phyloP scores from a whole-genome alignment of 2,329 filamentous ascomycete genomes.

The Fusarium circinatum region DNA sequence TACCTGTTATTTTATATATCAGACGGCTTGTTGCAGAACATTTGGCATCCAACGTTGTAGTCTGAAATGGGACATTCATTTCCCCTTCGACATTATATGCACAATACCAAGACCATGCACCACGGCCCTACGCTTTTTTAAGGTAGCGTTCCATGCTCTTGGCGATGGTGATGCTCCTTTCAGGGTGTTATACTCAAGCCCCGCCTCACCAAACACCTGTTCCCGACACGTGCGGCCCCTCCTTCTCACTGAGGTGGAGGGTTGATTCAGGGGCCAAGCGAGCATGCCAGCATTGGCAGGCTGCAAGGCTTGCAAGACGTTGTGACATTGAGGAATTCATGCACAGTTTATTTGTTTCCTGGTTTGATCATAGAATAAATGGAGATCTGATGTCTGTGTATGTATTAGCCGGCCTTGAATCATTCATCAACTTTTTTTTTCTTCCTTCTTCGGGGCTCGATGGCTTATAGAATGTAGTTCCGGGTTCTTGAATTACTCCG shows the following conservation, averaged over 20 bases:
- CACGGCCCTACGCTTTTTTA: background rate
- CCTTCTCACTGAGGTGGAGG: slow-evolving; percentile 18
- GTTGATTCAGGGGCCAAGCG: slow-evolving; percentile 26
- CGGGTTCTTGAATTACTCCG: slow-evolving; percentile 9
- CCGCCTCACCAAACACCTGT: slow-evolving; percentile 25
- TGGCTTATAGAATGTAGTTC: slow-evolving; percentile 1
- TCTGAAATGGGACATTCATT: background rate
- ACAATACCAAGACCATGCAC: background rate
- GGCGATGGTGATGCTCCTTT: slow-evolving; percentile 5
- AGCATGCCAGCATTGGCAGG: background rate
- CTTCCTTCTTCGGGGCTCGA: background rate
- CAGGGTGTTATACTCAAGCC: slow-evolving; percentile 18
- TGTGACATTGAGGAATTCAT: background rate
- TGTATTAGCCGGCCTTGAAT: background rate
- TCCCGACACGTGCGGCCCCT: slow-evolving; percentile 31
- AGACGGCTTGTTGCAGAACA: background rate
- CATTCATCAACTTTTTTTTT: background rate
- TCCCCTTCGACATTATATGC: background rate
- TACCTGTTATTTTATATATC: slow-evolving; percentile 7
- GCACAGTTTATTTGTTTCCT: background rate
- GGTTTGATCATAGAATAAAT: background rate
- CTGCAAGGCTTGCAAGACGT: background rate
- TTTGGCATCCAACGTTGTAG: slow-evolving; percentile 1
- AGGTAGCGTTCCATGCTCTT: slow-evolving; percentile 6
- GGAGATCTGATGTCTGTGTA: background rate